phyloP scores from a whole-genome alignment of 371 early-diverging fungal genomes.

The Conidiobolus incongruus region DNA sequence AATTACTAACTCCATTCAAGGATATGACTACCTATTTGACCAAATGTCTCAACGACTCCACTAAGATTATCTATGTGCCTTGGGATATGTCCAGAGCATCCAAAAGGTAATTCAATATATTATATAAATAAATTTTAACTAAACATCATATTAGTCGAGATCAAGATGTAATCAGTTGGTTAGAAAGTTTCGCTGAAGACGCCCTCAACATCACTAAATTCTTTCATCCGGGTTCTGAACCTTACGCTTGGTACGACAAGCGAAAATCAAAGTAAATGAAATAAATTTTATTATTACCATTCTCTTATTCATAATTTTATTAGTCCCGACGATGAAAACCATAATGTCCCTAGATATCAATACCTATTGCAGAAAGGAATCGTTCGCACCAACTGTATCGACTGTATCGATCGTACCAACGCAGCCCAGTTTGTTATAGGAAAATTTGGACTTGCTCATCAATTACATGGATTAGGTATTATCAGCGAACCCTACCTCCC shows the following conservation, averaged over 20 bases:
- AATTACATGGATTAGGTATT: constrained; percentile 72
- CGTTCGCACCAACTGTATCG: constrained; percentile 96
- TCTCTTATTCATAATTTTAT: neutral
- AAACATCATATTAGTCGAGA: constrained; percentile 20
- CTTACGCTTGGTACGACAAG: constrained; percentile 10
- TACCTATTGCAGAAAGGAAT: constrained; percentile 55
- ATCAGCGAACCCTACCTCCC: constrained; percentile 52
- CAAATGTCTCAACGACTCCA: constrained; percentile 61
- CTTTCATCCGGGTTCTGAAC: constrained; percentile 74
- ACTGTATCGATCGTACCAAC: constrained; percentile 98
- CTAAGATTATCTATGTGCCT: constrained; percentile 47
- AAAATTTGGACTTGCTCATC: constrained; percentile 80
- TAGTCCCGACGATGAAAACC: constrained; percentile 1
- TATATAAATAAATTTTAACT: neutral
- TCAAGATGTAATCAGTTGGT: constrained; percentile 70
- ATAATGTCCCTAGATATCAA: constrained; percentile 7
- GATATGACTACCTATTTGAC: constrained; percentile 66
- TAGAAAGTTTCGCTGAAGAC: constrained; percentile 76
- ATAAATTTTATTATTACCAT: too few species aligned
- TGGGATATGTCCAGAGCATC: constrained; percentile 97
- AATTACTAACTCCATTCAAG: constrained; percentile 63
- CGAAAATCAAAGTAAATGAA: neutral
- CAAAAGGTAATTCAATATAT: constrained; percentile 30
- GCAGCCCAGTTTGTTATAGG: constrained; percentile 95
- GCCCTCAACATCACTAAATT: constrained; percentile 68